phyloP scores from a whole-genome alignment of 768 basidiomycete species.

The Dacryopinax primogenitus region DNA sequence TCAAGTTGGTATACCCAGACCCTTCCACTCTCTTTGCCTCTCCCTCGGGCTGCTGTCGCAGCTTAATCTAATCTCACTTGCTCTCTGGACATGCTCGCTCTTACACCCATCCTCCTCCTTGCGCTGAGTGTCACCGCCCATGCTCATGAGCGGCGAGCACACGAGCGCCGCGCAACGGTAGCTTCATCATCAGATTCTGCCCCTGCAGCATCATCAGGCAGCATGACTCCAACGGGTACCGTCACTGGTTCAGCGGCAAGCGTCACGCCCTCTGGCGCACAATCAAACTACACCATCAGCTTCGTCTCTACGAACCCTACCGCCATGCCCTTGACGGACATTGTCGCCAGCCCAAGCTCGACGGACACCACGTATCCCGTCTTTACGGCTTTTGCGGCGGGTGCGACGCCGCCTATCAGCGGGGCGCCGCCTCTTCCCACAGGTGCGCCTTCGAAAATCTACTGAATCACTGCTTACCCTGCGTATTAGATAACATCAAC shows the following conservation, averaged over 20 bases:
- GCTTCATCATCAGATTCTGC: neutral
- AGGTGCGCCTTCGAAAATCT: constrained; percentile 18
- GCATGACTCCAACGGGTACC: neutral
- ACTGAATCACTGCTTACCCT: neutral
- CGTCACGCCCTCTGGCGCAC: neutral
- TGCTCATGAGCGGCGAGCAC: neutral
- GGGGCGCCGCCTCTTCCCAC: constrained; percentile 41
- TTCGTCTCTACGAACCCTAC: constrained; percentile 45
- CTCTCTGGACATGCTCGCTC: neutral
- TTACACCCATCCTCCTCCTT: neutral
- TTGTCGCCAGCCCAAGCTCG: constrained; percentile 32
- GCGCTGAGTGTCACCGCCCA: neutral
- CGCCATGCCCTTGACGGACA: constrained; percentile 42
- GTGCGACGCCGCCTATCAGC: constrained; percentile 42
- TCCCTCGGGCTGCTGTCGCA: neutral
- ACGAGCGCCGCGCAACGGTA: neutral
- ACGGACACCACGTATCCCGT: constrained; percentile 37
- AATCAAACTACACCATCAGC: constrained; percentile 27
- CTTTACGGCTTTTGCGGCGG: constrained; percentile 37
- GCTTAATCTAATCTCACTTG: neutral
- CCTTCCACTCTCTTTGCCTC: neutral
- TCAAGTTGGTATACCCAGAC: neutral
- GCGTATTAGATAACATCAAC: constrained; percentile 21
- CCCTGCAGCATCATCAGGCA: neutral
- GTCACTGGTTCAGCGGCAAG: neutral